Evolutionary conservation across 2,329 filamentous ascomycete species (phyloP).

Genomic region (Blumeria hordei): DNA sequence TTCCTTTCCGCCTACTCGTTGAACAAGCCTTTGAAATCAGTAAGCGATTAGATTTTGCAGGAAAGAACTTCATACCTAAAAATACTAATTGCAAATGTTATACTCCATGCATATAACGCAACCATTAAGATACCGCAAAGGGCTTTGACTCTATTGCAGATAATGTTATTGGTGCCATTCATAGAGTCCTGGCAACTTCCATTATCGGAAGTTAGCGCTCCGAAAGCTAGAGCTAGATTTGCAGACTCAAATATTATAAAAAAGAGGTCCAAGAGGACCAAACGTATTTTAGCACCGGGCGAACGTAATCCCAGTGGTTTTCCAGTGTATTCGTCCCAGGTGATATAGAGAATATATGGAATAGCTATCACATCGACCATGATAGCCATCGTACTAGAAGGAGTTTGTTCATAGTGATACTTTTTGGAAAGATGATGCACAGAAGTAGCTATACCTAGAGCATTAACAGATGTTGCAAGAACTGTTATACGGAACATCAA

Average conservation of each 20-base stretch:
- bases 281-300: slow-evolving; percentile 61
- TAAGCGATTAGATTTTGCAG: slow-evolving; percentile 8
- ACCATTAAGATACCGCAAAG: slow-evolving; percentile 59
- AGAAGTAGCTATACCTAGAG: slow-evolving; percentile 51
- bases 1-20: slow-evolving; percentile 31
- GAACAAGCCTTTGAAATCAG: slow-evolving; percentile 23
- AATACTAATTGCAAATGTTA: slow-evolving; percentile 72
- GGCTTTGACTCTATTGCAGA: slow-evolving; percentile 41
- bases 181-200: slow-evolving; percentile 27
- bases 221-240: slow-evolving; percentile 75
- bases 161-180: slow-evolving; percentile 18
- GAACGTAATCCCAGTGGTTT: slow-evolving; percentile 75
- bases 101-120: slow-evolving; percentile 68
- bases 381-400: slow-evolving; percentile 71
- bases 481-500: slow-evolving; percentile 62
- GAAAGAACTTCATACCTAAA: slow-evolving; percentile 27
- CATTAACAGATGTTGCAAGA: slow-evolving; percentile 58
- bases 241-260: slow-evolving; percentile 96
- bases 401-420: slow-evolving; percentile 28
- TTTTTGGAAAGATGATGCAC: slow-evolving; percentile 34
- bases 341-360: slow-evolving; percentile 80
- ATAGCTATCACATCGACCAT: slow-evolving; percentile 73
- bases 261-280: slow-evolving; percentile 77
- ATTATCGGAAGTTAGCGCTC: slow-evolving; percentile 41
- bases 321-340: slow-evolving; percentile 86